Evolutionary conservation across 2,329 filamentous ascomycete species (phyloP), one percentile per base, ranked within the genome.

Genomic region (Penicillium sp.): DNA sequence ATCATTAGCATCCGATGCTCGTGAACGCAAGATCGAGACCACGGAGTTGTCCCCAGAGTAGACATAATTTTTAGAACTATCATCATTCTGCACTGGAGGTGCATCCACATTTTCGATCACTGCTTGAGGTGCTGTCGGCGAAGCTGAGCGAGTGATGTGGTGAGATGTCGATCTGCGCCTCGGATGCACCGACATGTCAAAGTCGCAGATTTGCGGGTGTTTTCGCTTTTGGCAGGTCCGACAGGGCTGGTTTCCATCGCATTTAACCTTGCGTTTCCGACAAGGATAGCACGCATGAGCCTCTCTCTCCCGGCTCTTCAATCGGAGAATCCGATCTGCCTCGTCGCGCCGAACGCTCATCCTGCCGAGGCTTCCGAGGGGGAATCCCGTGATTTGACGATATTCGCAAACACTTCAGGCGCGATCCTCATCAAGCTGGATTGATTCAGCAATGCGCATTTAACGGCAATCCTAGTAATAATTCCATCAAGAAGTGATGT

Each of bases 261-360:
- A 73, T 55, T 72, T 72, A 12, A 73, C 70, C 48, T 73, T 72
- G n/a, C 71, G 66, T 52, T 71, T 67, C 15, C 66, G 64, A 53
- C 70, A 72, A 5, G 70, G 69, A 54, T 73, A 72, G 33, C 70
- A 73, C 6, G 71, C 70, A 45, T 62, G 65, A 3, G 61, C 47
- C 53, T 71, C 70, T 25, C 68, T 63, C 22, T 67, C 62, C 49
- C 68, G 66, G 43, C 67, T 64, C 45, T 65, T 69, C n/a, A 60
- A 55, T 1, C 55, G 60, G 20, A 70, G 57, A 5, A 70, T 64
- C 22, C 67, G 65, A 27, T 70, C 67, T 15, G 67, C 67, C 57
- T 69, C 63, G 53, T 63, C 62, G 41, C 65, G 67, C 8, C 63
- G 61, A 27, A 62, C 52, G 42, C 43, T 60, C 58, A 58, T 61